Evolutionary conservation across 176 grass and related monocot genomes (phyloP), one percentile per base, ranked within the genome.

Genomic region (Lolium perenne): DNA sequence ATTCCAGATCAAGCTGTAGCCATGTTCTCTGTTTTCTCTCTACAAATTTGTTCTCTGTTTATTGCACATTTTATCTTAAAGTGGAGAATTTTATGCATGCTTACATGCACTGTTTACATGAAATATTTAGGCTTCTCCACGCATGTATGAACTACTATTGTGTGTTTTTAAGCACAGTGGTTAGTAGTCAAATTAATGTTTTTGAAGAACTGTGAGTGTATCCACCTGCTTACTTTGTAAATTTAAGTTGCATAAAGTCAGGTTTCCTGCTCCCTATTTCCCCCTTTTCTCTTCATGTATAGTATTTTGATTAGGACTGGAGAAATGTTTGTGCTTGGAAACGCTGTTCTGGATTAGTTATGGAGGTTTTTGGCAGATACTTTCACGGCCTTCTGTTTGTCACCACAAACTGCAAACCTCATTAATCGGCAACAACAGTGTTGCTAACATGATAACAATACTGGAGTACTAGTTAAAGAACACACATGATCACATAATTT

Each of bases 1-100:
- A 48, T 51, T 29, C 13, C 71, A 81, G 22, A 75, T 70, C 40
- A 81, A 85, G 25, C 2, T 81, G 82, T 81, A 35, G 45, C 79
- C 38, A 76, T 74, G 76, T 14, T 35, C 23, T 77, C 29, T 77
- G 51, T 56, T 57, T 77, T 56, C 17, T 1, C 29, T 38, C 29
- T 11, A 3, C 8, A 77, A 77, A 6, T 26, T 0, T 15, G 46
- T 23, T 32, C 23, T 73, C 61, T 76, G 16, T 18, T 41, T 41
- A 41, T 41, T 41, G 40, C 40, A 41, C 4, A 41, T 41, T 4
- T 41, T 41, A 5, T 41, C 40, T 41, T 41, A 2, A 6, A 41
- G 40, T 41, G 3, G 40, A 41, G 40, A 41, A 41, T 41, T 41
- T 1, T 63, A 26, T 2, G 60, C 60, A 62, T 41, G 40, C 5